Evolutionary conservation across 768 basidiomycete species (phyloP), one percentile per base, ranked within the genome.

Genomic region (Polyporus arcularius): DNA sequence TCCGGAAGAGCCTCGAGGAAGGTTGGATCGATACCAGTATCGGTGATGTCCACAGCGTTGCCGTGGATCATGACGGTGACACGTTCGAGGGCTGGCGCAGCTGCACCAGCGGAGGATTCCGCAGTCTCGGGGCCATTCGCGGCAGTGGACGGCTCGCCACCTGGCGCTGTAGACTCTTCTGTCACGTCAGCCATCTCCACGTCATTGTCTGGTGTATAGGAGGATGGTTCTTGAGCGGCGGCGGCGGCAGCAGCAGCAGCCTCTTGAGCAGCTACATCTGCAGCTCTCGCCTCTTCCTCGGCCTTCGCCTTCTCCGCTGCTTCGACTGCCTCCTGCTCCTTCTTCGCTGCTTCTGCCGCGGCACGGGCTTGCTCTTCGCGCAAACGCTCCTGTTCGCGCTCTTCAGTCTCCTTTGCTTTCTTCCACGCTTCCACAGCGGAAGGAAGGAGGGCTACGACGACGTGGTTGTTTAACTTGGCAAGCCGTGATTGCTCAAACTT

Each of bases 1-100:
- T 99, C 97, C 0, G 97, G 97, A 9, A 99, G 77, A 28, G 97
- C 97, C 75, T 98, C 95, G 58, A 99, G 79, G 83, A 99, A 99
- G 5, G 94, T 95, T 2, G 96, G 94, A 72, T 99, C 97, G 70
- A 99, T 98, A 4, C 97, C 97, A 40, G 95, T 96, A 68, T 98
- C 95, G 2, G 97, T 99, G 71, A 99, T 99, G 71, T 99, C 97
- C 30, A 98, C 93, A 7, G 88, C 81, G 64, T 85, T 92, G 53
- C 97, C 97, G 73, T 95, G 92, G 55, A 99, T 93, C 76, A 85
- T 82, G 68, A 99, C 90, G 1, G 92, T 94, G 30, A 96, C 81
- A 39, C 97, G 86, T 64, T 86, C 81, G 40, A 78, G 70, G 5
- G 75, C 67, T n/a, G 67, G 58, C 38, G 69, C 68, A 10, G 67